Base-by-base conservation (phyloP, 192 early-diverging fungal genomes). In the Backusella mclennaniae region DNA sequence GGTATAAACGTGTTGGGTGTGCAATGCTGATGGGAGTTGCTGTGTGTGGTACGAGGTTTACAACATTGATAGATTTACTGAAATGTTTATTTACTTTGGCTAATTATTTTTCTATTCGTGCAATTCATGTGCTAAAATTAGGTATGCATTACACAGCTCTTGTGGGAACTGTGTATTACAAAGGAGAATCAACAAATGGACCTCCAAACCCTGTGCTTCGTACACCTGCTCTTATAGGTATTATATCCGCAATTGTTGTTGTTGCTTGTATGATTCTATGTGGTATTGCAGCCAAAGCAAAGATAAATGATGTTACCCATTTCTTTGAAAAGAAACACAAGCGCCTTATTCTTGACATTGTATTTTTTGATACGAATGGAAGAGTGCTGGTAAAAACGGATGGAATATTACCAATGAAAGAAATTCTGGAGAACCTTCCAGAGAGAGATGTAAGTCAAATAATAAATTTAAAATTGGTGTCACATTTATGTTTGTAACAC, bases 1-100 rank as follows among this genome's bases (percentile, higher is more conserved):
- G 82, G 79, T 84, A 83, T 71, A 88, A 85, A 77, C 73, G 85
- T 63, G 33, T 85, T 35, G 85, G 82, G 15, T 84, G 82, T 63
- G 82, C 87, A 5, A 74, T 85, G 75, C 63, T 87, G 35, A 77
- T 88, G 79, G 82, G 76, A 1, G 17, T 82, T 7, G 85, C 84
- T 49, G 79, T 87, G 0, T 85, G 77, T 73, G 85, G 80, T 78
- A 86, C 67, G 75, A 12, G 1, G 7, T 63, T 63, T 26, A 29
- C 56, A 12, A 63, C 21, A 29, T 63, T 63, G 56, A 63, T 63
- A 29, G 56, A 29, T 23, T 12, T 63, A 29, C 26, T 26, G n/a
- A 70, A 42, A 70, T 26, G 7, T 35, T 17, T 8, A 42, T 42
- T 68, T 68, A 17, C 67, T 35, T 68, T 68, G 67, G 67, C 35